Evolutionary conservation across 805 yeast species (phyloP).

Genomic region (Torulaspora delbrueckii): DNA sequence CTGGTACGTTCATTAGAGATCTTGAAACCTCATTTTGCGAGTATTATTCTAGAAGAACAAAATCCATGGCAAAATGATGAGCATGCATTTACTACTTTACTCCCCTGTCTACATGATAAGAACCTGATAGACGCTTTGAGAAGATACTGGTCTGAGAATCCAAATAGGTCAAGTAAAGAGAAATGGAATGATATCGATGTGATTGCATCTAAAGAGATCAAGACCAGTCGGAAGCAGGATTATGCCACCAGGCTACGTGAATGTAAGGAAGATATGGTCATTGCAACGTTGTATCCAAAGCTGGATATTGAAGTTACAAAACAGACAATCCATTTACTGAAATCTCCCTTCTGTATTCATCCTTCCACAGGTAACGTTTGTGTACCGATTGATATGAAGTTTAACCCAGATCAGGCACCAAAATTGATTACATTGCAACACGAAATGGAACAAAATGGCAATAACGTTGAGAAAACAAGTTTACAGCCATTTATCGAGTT

Average conservation of each 20-base stretch:
- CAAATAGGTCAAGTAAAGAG: slow-evolving; percentile 48
- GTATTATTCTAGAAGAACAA: slow-evolving; percentile 69
- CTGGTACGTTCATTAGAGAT: slow-evolving; percentile 68
- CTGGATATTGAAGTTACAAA: slow-evolving; percentile 90
- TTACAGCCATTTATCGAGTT: slow-evolving; percentile 65
- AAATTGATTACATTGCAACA: slow-evolving; percentile 57
- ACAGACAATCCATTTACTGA: slow-evolving; percentile 83
- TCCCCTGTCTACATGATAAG: slow-evolving; percentile 60
- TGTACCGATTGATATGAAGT: slow-evolving; percentile 61
- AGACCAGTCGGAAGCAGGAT: slow-evolving; percentile 32
- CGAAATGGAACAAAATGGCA: slow-evolving; percentile 54
- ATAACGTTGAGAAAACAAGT: slow-evolving; percentile 51
- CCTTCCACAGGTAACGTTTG: slow-evolving; percentile 95
- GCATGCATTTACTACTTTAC: slow-evolving; percentile 52
- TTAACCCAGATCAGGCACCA: slow-evolving; percentile 79
- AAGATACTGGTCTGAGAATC: slow-evolving; percentile 53
- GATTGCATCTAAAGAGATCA: slow-evolving; percentile 40
- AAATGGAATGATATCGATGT: slow-evolving; percentile 78
- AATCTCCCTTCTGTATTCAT: slow-evolving; percentile 95
- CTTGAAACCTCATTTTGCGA: slow-evolving; percentile 57
- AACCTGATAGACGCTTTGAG: slow-evolving; percentile 48
- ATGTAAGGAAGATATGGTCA: slow-evolving; percentile 77
- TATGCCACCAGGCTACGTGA: slow-evolving; percentile 45
- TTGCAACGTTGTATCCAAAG: slow-evolving; percentile 82
- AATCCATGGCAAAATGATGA: slow-evolving; percentile 72